phyloP scores from a whole-genome alignment of 176 grass and related monocot genomes.

The Cenchrus fungigraminus region DNA sequence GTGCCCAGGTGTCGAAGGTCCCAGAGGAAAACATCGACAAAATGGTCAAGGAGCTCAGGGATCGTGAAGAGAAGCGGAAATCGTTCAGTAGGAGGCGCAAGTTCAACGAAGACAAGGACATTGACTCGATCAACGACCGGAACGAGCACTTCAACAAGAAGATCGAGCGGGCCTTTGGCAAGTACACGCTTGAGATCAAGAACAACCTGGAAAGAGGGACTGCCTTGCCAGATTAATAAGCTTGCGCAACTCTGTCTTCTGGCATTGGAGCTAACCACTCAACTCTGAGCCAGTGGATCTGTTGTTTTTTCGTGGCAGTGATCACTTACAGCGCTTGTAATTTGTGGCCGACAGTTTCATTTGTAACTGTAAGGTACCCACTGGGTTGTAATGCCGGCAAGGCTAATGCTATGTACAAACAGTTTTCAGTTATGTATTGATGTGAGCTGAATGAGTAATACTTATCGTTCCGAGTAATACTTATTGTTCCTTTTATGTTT shows the following conservation, averaged over 20 bases:
- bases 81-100: slow-evolving; percentile 93
- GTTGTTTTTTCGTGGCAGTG: neutral
- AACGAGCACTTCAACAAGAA: slow-evolving; percentile 99
- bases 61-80: slow-evolving; percentile 60
- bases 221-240: slow-evolving; percentile 72
- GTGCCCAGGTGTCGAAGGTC: slow-evolving; percentile 54
- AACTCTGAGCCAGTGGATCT: neutral
- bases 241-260: neutral
- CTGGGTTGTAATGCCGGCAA: neutral
- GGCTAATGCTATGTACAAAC: slow-evolving; percentile 30
- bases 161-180: slow-evolving; percentile 93
- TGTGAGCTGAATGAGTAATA: neutral
- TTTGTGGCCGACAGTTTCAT: slow-evolving; percentile 1
- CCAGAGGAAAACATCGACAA: slow-evolving; percentile 74
- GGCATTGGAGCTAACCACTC: neutral
- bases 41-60: slow-evolving; percentile 89
- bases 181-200: slow-evolving; percentile 98
- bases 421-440: slow-evolving; percentile 24
- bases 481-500: neutral
- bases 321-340: slow-evolving; percentile 18
- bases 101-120: slow-evolving; percentile 95
- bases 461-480: too few relatives aligned
- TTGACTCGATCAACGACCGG: slow-evolving; percentile 91
- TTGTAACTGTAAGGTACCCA: slow-evolving; percentile 28
- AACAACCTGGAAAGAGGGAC: slow-evolving; percentile 96